Evolutionary conservation across 768 basidiomycete species (phyloP).

Genomic region (Pisolithus orientalis): DNA sequence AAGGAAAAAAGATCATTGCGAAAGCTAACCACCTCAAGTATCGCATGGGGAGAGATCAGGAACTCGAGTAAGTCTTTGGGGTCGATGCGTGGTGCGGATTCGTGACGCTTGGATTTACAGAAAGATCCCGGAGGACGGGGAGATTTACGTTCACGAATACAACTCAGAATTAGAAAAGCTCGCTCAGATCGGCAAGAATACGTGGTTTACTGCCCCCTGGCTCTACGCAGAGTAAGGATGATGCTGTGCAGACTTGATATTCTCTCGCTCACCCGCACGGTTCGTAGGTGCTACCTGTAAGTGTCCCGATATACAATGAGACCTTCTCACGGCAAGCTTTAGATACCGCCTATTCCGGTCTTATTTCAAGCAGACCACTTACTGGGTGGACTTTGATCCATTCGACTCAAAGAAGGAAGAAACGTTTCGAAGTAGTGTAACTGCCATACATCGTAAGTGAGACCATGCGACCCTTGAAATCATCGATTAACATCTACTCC

Average conservation of each 20-base stretch:
- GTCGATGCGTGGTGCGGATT: background rate
- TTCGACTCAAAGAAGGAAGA: slow-evolving; percentile 75
- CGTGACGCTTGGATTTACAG: slow-evolving; percentile 30
- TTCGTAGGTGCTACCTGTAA: slow-evolving; percentile 65
- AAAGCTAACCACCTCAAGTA: slow-evolving; percentile 71
- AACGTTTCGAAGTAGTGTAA: slow-evolving; percentile 73
- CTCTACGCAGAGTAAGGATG: slow-evolving; percentile 80
- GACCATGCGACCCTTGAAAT: background rate
- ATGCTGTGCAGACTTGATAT: background rate
- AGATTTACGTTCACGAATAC: slow-evolving; percentile 62
- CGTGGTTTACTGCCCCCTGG: slow-evolving; percentile 95
- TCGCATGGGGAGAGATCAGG: slow-evolving; percentile 69
- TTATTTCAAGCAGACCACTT: slow-evolving; percentile 56
- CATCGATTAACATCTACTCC: background rate
- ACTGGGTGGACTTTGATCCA: slow-evolving; percentile 79
- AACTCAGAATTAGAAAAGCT: slow-evolving; percentile 64
- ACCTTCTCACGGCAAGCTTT: background rate
- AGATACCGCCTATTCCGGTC: slow-evolving; percentile 84
- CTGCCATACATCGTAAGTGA: slow-evolving; percentile 69
- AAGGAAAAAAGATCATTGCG: slow-evolving; percentile 72
- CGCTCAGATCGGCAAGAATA: slow-evolving; percentile 41
- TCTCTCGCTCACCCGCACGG: background rate
- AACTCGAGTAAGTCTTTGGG: slow-evolving; percentile 53
- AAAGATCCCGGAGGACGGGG: slow-evolving; percentile 69
- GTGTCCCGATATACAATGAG: slow-evolving; percentile 36